Evolutionary conservation across 2,329 filamentous ascomycete species (phyloP).

Genomic region (Pochonia chlamydosporia): DNA sequence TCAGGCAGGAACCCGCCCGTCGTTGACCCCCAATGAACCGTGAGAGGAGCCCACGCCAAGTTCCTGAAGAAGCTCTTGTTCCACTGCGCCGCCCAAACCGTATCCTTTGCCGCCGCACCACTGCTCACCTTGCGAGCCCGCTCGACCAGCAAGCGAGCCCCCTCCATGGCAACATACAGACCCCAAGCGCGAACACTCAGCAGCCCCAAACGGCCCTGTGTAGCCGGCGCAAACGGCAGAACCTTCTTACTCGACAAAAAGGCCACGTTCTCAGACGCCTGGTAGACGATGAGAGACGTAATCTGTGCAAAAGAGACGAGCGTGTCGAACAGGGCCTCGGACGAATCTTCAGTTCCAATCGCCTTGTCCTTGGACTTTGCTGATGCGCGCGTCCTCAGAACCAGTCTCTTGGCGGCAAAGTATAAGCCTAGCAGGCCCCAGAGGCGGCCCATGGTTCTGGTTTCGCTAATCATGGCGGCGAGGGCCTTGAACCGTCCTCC

Average conservation of each 20-base stretch:
- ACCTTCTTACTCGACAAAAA: conserved; percentile 72
- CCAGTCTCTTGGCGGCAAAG: conserved; percentile 54
- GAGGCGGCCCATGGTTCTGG: conserved; percentile 66
- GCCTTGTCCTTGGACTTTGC: conserved; percentile 18
- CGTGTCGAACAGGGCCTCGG: conserved; percentile 31
- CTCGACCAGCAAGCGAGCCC: conserved; percentile 56
- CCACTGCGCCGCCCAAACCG: conserved; percentile 45
- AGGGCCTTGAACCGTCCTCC: conserved; percentile 53
- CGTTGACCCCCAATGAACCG: conserved; percentile 70
- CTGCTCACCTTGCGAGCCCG: conserved; percentile 31
- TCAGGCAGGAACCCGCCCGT: conserved; percentile 52
- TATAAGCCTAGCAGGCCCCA: conserved; percentile 74
- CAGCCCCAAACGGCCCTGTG: conserved; percentile 55
- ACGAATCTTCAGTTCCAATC: conserved; percentile 29
- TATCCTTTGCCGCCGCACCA: conserved; percentile 25
- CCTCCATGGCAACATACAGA: conserved; percentile 69
- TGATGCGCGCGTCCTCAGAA: conserved; percentile 23
- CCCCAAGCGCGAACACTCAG: conserved; percentile 81
- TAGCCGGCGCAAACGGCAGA: conserved; percentile 50
- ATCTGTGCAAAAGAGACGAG: conserved; percentile 64
- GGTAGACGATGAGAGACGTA: conserved; percentile 60
- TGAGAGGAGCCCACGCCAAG: conserved; percentile 73
- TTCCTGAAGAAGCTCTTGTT: conserved; percentile 64
- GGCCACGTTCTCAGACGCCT: conserved; percentile 76
- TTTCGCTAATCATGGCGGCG: conserved; percentile 61